Evolutionary conservation across 257 asterid genomes (phyloP).

Genomic region (Solanum arcanum): DNA sequence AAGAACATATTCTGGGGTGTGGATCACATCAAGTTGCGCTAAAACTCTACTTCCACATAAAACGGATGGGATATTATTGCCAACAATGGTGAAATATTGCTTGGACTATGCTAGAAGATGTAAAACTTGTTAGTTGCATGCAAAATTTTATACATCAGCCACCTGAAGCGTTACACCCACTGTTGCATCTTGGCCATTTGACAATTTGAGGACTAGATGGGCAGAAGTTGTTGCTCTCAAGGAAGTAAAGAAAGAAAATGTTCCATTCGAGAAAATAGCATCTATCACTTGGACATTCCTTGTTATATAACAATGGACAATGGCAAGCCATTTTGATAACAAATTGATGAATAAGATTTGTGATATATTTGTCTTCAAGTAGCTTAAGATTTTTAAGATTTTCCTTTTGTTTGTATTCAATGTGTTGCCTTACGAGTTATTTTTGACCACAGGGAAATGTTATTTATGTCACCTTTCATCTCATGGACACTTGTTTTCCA

Average conservation of each 20-base stretch:
- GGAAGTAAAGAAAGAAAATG: neutral
- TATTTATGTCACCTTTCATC: neutral
- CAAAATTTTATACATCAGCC: neutral
- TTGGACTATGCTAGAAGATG: neutral
- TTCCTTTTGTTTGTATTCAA: neutral
- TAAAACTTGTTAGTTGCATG: neutral
- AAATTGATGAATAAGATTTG: neutral
- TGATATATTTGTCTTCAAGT: neutral
- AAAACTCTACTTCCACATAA: neutral
- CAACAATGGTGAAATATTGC: neutral
- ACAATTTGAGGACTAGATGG: neutral
- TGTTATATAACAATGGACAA: neutral
- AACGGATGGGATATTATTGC: neutral
- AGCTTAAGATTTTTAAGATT: neutral
- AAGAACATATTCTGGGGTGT: neutral
- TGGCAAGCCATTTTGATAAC: neutral
- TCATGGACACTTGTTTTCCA: slow-evolving; percentile 9
- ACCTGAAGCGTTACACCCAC: neutral
- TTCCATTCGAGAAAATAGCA: neutral
- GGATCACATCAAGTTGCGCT: neutral
- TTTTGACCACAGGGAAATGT: neutral
- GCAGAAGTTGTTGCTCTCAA: neutral
- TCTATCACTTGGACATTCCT: neutral
- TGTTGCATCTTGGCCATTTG: neutral
- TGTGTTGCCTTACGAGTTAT: neutral